Evolutionary conservation across 1,284 basidiomycete species (phyloP), one percentile per base, ranked within the genome.

Genomic region (Boletus smithii): DNA sequence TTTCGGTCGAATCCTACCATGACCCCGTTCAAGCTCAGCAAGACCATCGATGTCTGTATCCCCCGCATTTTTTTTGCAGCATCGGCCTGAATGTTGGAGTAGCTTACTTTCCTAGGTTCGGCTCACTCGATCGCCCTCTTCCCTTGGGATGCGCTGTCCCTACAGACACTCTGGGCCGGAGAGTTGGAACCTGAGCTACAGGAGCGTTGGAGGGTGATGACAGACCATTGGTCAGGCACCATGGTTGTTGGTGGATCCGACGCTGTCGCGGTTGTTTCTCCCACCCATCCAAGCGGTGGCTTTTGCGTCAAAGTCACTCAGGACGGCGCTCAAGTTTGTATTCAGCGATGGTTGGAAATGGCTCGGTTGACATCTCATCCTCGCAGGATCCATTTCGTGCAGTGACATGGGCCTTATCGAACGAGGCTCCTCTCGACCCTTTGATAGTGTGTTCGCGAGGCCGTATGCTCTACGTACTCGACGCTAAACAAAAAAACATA

Each of bases 391-490:
- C 55, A 8, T 67, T 54, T 30, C 50, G 54, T 41, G 65, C 65
- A 23, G 70, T 81, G 41, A 77, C 77, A 36, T 88, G 85, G 85
- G 74, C 75, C 8, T 55, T 87, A 42, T 69, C 67, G 49, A 66
- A 69, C n/a, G 44, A 61, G 10, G 50, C 60, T 0, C 74, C 74
- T 3, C 67, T 73, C 10, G 71, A 80, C 17, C 83, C 84, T 9
- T 61, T 85, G 22, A 58, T 84, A 24, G 60, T 87, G 16, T 74
- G 81, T 48, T 72, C 80, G 7, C 65, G 71, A 24, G 68, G 71
- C 24, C 76, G 74, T 42, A 51, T 82, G 11, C 53, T 86, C 16
- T 80, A 79, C 56, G 67, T 85, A 17, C 72, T 78, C 55, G 71
- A 79, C 50, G 65, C 75, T 5, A 64, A 64, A 38, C 63, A 58